Evolutionary conservation across 352 stramenopile genomes (phyloP).

Genomic region (Globisporangium middletonii): DNA sequence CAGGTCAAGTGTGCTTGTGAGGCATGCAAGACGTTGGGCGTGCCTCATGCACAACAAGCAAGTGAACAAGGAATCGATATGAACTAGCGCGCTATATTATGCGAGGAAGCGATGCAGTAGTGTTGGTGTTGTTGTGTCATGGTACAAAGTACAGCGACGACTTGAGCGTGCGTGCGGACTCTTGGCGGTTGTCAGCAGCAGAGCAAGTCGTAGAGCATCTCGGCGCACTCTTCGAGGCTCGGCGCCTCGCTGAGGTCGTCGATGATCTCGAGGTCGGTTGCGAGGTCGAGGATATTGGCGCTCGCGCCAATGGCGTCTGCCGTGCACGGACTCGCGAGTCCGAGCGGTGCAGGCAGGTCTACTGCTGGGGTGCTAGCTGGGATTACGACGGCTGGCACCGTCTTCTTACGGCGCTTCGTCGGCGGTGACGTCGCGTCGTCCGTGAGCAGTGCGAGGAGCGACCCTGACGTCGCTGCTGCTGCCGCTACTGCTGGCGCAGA

Average conservation of each 20-base stretch:
- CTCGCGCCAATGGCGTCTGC: not conserved
- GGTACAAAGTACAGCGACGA: not conserved
- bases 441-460: constrained; percentile 9
- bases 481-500: too few relatives aligned
- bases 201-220: constrained; percentile 61
- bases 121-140: not conserved
- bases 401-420: not conserved
- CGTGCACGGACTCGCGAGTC: not conserved
- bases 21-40: too few relatives aligned
- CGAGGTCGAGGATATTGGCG: constrained; percentile 1
- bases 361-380: too few relatives aligned
- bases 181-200: constrained; percentile 22
- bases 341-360: not conserved
- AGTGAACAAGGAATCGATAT: too few relatives aligned
- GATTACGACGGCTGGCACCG: not conserved
- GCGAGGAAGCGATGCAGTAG: too few relatives aligned
- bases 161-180: too few relatives aligned
- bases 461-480: constrained; percentile 1
- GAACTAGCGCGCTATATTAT: too few relatives aligned
- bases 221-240: constrained; percentile 58
- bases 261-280: constrained; percentile 11
- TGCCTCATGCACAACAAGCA: too few relatives aligned
- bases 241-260: constrained; percentile 43
- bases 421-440: not conserved
- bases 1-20: too few relatives aligned